phyloP scores from a whole-genome alignment of 139 green algal genomes.

The Coccomyxa sp. region DNA sequence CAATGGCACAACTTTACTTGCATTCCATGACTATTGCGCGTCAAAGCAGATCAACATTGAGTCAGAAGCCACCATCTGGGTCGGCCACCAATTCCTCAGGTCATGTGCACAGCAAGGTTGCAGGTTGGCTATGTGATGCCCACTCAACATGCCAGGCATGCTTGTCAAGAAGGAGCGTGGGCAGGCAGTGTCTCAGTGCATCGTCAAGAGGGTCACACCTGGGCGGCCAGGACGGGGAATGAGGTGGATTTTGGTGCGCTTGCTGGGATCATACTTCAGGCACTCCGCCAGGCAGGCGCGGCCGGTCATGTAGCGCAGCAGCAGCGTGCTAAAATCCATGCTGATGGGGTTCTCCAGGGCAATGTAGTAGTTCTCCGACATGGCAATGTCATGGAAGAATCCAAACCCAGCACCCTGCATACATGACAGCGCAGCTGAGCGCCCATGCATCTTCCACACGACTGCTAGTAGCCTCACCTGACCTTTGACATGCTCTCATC shows the following conservation, averaged over 20 bases:
- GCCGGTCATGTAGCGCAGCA: conserved; percentile 37
- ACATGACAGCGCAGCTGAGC: background rate
- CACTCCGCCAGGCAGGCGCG: conserved; percentile 47
- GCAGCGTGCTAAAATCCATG: conserved; percentile 36
- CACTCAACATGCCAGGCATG: background rate
- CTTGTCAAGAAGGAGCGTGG: background rate
- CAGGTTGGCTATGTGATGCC: background rate
- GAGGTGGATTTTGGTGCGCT: conserved; percentile 30
- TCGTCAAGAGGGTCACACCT: background rate
- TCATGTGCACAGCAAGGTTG: background rate
- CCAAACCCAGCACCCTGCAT: conserved; percentile 32
- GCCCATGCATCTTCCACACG: background rate
- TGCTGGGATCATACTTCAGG: conserved; percentile 17
- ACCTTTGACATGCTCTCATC: background rate
- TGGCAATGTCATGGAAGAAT: conserved; percentile 49
- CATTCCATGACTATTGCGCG: too few species aligned
- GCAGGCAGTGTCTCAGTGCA: background rate
- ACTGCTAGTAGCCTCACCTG: background rate
- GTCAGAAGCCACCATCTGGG: background rate
- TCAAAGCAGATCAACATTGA: background rate
- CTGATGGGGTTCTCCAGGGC: conserved; percentile 43
- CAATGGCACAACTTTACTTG: background rate
- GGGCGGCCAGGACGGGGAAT: conserved; percentile 24
- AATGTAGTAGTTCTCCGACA: conserved; percentile 52
- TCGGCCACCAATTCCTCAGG: background rate